Percentiles rank a stretch among this genome's conserved stretches.
Evolutionary conservation across 345 rosid genomes (phyloP).

Genomic region (Salix viminalis): DNA sequence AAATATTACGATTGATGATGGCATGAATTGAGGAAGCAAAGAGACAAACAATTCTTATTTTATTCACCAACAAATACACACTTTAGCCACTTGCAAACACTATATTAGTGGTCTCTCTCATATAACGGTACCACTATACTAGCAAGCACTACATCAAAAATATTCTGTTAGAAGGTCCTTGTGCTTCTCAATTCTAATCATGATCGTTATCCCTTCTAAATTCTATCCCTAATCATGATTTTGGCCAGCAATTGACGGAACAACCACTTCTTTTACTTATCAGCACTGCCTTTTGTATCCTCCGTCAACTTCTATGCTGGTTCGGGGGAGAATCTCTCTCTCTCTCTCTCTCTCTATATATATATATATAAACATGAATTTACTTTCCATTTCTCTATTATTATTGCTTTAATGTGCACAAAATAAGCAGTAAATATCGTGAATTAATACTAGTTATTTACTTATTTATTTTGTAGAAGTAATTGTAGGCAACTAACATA

Average conservation of each 20-base stretch:
- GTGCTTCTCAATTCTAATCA: slow-evolving; percentile 49
- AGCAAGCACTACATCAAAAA: slow-evolving; percentile 8
- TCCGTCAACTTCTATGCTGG: neutral
- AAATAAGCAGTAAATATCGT: no score
- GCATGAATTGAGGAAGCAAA: neutral
- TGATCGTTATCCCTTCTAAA: slow-evolving; percentile 44
- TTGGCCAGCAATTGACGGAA: slow-evolving; percentile 63
- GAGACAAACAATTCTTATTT: neutral
- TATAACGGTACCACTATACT: slow-evolving; percentile 29
- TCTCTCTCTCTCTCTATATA: no score
- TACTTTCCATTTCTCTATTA: neutral
- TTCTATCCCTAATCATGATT: slow-evolving; percentile 59
- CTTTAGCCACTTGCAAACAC: neutral
- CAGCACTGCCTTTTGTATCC: slow-evolving; percentile 16
- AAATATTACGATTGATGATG: neutral
- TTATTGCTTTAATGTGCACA: no score
- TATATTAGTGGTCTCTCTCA: neutral
- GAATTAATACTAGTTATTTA: no score
- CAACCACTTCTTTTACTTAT: slow-evolving; percentile 50
- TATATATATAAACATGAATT: neutral
- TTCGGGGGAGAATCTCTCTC: no score
- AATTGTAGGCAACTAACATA: no score
- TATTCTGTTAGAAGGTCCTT: slow-evolving; percentile 43
- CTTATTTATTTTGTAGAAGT: no score
- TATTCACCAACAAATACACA: neutral